Base-by-base conservation (phyloP, 2,329 filamentous ascomycete genomes). In the Cladosporium sp. region DNA sequence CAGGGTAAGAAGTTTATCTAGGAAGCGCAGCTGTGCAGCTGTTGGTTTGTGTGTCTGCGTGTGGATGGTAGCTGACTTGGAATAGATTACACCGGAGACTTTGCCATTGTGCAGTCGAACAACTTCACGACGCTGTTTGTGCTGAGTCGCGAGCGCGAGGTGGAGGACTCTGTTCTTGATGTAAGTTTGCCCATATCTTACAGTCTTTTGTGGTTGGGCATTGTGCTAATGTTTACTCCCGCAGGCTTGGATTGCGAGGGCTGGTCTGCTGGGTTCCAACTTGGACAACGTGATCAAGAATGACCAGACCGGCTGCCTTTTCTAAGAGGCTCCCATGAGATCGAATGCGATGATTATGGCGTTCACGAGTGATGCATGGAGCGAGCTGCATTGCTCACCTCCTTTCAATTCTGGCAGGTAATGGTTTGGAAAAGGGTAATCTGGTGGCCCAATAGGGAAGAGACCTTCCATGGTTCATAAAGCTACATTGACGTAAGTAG, bases 41-140 rank as follows among this genome's bases (percentile, higher is more conserved):
- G 18, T 14, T 11, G 28, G 29, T 12, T 16, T 21, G 31, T n/a
- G 18, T n/a, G 7, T 12, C n/a, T n/a, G n/a, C n/a, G n/a, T n/a
- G n/a, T n/a, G n/a, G 16, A 26, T 11, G 14, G 29, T 29, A 33
- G 55, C 33, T 57, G 55, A 57, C 60, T 21, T 57, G 55, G 16
- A 2, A 4, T 23, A 62, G 66, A 63, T 28, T 64, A 64, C 49
- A 63, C 64, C n/a, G 65, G 66, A 23, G 66, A 68, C 14, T 71
- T 68, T 40, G 69, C 69, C 14, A 70, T 71, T 65, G 69, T 71
- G 59, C 69, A 71, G 31, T 50, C 67, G 21, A 62, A 29, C 31
- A 69, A 70, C 61, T 70, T 70, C 65, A 66, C 68, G 6, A 71
- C 69, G 3, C 62, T 71, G 23, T 71, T 70, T 57, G 40, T 71